phyloP scores from a whole-genome alignment of 345 rosid genomes.

The Erucastrum elatum region DNA sequence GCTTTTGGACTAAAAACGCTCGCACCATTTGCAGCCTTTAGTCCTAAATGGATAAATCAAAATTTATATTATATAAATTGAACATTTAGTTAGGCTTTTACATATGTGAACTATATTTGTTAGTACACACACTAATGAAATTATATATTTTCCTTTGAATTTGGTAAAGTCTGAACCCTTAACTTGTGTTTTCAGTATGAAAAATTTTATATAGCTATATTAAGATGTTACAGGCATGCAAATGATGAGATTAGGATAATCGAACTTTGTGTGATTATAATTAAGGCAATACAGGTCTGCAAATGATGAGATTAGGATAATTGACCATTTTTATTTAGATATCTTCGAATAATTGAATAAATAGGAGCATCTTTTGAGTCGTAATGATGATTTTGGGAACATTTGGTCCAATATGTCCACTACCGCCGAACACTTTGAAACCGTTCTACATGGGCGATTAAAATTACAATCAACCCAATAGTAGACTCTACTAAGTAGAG shows the following conservation, averaged over 20 bases:
- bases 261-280: not conserved
- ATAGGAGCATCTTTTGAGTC: conserved; percentile 22
- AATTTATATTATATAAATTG: not conserved
- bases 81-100: not conserved
- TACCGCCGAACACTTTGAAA: conserved; percentile 33
- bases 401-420: conserved; percentile 32
- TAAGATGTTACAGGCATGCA: not conserved
- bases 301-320: conserved; percentile 24
- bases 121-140: not conserved
- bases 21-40: conserved; percentile 31
- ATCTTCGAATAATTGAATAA: conserved; percentile 4
- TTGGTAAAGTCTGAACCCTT: conserved; percentile 1
- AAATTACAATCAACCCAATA: not conserved
- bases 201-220: not conserved
- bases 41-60: conserved; percentile 2
- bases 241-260: conserved; percentile 24
- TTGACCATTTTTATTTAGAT: no score
- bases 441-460: not conserved
- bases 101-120: not conserved
- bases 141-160: not conserved
- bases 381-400: conserved; percentile 19
- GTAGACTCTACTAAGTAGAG: not conserved
- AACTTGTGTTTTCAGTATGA: conserved; percentile 8
- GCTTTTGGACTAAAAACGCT: conserved; percentile 11
- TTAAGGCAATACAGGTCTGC: conserved; percentile 13